These are phyloP conservation scores for Leptodermis oblonga DNA, from an alignment of 257 asterid genomes.

Conservation along the genomic window DNA sequence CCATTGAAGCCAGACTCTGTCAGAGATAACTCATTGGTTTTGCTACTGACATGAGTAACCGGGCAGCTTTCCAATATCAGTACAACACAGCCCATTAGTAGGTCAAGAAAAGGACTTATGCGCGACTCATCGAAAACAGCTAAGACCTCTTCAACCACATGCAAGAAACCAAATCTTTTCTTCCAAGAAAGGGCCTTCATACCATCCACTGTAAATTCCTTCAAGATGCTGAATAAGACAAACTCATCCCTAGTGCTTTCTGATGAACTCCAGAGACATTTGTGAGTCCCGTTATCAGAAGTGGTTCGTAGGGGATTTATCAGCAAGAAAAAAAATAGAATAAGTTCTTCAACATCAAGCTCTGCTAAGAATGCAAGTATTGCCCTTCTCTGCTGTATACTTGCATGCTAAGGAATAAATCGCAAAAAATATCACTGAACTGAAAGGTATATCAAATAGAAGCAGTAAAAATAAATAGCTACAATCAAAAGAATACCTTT, in stretches of 20 bases:
- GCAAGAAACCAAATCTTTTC: conserved; percentile 75
- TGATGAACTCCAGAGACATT: conserved; percentile 24
- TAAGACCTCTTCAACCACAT: conserved; percentile 73
- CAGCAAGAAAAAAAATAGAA: conserved; percentile 72
- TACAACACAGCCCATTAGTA: conserved; percentile 61
- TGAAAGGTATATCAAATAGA: conserved; percentile 10
- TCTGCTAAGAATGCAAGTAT: conserved; percentile 77
- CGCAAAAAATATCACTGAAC: conserved; percentile 16
- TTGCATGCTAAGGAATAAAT: conserved; percentile 52
- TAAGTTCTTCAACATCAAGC: conserved; percentile 81
- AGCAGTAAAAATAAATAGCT: conserved; percentile 1
- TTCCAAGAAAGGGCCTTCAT: conserved; percentile 61
- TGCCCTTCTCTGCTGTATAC: conserved; percentile 65
- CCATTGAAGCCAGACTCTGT: conserved; percentile 4
- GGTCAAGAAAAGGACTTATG: conserved; percentile 65
- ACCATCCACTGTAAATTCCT: conserved; percentile 48
- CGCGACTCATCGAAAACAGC: conserved; percentile 76
- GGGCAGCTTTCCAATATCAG: conserved; percentile 68
- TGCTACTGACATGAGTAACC: conserved; percentile 42
- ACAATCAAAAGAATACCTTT: conserved; percentile 49
- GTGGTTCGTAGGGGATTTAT: conserved; percentile 48
- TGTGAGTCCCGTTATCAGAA: conserved; percentile 29
- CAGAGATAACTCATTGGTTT: conserved; percentile 25
- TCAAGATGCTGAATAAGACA: conserved; percentile 48
- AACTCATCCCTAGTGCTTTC: conserved; percentile 32